These are phyloP conservation scores for Nannochloris sp. DNA, from an alignment of 139 green algal genomes.

Conservation along the genomic window DNA sequence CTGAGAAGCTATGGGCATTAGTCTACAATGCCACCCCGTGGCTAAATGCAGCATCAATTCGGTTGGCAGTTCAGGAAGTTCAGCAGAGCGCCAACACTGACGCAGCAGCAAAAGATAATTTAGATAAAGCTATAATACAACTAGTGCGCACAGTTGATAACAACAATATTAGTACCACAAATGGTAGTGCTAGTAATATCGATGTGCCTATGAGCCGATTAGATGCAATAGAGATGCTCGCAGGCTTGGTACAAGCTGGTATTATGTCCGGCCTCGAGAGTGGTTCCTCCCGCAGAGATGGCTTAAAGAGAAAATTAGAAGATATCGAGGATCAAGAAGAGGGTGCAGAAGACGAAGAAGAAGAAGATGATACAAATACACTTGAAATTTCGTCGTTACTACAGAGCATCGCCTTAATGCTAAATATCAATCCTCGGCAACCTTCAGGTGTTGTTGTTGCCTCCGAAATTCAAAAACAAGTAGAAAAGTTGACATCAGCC, in stretches of 20 bases:
- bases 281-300: background rate
- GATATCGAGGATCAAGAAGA: background rate
- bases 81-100: constrained; percentile 1
- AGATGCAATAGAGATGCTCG: constrained; percentile 4
- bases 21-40: background rate
- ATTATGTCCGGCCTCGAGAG: background rate
- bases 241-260: background rate
- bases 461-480: background rate
- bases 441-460: constrained; percentile 1
- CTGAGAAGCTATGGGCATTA: constrained; percentile 12
- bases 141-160: background rate
- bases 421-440: background rate
- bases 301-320: background rate
- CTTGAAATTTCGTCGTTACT: constrained; percentile 19
- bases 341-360: background rate
- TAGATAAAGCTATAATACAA: background rate
- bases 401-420: constrained; percentile 1
- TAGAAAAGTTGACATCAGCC: constrained; percentile 8
- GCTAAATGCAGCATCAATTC: background rate
- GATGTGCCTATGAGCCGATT: background rate
- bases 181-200: background rate
- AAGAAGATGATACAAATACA: background rate
- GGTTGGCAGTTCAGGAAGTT: background rate
- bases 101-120: background rate
- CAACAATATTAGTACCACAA: background rate